Percentiles rank a stretch among this genome's conserved stretches.
Conservation (phyloP, 345 rosid genomes). For the Syzygium grande region DNA sequence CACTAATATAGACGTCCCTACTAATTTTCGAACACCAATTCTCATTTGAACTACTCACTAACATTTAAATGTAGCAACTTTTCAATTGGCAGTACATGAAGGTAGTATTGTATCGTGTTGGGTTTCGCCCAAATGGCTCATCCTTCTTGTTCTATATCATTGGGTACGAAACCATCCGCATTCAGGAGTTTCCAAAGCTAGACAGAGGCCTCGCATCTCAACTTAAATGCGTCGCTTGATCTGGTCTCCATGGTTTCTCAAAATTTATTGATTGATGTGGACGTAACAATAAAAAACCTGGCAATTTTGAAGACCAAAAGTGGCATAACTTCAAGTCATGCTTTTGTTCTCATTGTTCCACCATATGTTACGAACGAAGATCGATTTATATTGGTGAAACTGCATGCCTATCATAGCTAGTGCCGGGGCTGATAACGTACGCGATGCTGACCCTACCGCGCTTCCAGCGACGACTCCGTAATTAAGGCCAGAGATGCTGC, state of each 20-base stretch:
- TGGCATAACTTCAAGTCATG: too few relatives aligned
- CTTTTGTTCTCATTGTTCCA: not conserved
- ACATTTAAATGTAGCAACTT: not conserved
- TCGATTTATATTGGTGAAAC: not conserved
- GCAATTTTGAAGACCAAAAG: not conserved
- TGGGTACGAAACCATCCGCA: not conserved
- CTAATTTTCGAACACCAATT: not conserved
- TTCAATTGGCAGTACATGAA: too few relatives aligned
- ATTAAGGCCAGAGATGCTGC: not conserved
- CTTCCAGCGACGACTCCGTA: not conserved
- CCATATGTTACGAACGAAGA: not conserved
- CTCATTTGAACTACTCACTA: not conserved
- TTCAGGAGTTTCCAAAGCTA: not conserved
- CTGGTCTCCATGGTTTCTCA: not conserved
- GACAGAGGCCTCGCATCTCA: not conserved
- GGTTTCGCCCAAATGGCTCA: not conserved
- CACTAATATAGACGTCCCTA: not conserved
- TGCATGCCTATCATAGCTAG: not conserved
- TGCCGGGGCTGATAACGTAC: not conserved
- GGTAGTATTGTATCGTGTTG: not conserved
- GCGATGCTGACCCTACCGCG: not conserved
- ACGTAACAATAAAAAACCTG: fast-evolving
- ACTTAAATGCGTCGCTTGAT: not conserved
- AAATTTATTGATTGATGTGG: not conserved
- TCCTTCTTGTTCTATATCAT: not conserved